A percentile compares a stretch with the other conserved stretches of the same genome.
Conservation (phyloP, 176 grass and related monocot species). For the Ensete glaucum region DNA sequence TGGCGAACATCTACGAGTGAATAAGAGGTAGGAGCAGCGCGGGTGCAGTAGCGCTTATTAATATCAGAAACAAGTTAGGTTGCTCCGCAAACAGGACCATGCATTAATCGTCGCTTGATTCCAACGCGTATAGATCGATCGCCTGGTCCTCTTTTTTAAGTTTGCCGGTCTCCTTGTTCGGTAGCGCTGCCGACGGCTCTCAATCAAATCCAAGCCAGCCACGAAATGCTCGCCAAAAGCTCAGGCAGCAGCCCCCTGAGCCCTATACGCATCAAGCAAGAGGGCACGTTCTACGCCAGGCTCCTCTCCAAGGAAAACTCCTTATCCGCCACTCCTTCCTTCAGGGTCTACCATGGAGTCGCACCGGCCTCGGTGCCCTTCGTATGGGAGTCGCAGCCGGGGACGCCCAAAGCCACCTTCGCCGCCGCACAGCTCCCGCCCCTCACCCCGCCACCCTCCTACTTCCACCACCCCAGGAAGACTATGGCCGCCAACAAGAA, state of each 20-base stretch:
- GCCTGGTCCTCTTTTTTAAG: too few species aligned
- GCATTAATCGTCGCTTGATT: too few species aligned
- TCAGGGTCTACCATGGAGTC: slow-evolving; percentile 54
- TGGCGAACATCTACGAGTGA: too few species aligned
- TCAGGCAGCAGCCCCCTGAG: slow-evolving; percentile 17
- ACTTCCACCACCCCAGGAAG: slow-evolving; percentile 29
- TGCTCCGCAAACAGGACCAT: too few species aligned
- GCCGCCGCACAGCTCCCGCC: slow-evolving; percentile 2
- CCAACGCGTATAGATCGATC: too few species aligned
- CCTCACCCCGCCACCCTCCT: slow-evolving; percentile 20
- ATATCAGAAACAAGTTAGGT: too few species aligned
- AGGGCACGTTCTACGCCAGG: slow-evolving; percentile 69
- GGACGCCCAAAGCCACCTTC: slow-evolving; percentile 50
- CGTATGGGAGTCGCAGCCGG: slow-evolving; percentile 76
- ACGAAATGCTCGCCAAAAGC: not conserved
- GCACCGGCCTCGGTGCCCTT: slow-evolving; percentile 72
- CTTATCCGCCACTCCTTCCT: slow-evolving; percentile 38
- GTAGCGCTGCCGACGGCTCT: too few species aligned
- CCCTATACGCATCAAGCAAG: slow-evolving; percentile 65
- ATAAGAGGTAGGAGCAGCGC: too few species aligned
- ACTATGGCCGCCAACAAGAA: too few species aligned
- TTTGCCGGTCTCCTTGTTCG: too few species aligned
- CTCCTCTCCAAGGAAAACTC: slow-evolving; percentile 84
- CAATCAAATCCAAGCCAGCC: too few species aligned
- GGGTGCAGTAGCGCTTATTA: too few species aligned